Conservation (phyloP, 2,329 filamentous ascomycete species). For the Keithomyces neogunnii region DNA sequence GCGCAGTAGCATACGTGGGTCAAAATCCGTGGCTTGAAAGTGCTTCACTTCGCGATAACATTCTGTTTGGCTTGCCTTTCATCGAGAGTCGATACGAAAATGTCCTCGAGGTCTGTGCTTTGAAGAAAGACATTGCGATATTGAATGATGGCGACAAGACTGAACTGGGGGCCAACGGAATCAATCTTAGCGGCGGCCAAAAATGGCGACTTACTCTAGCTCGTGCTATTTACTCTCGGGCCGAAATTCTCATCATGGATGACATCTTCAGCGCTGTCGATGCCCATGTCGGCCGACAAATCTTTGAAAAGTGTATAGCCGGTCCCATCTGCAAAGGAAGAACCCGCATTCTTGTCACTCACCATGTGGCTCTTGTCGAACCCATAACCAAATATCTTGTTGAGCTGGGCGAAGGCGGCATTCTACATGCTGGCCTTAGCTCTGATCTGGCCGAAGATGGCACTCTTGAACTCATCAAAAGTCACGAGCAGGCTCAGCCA, state of each 20-base stretch:
- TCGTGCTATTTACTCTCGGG: slow-evolving; percentile 70
- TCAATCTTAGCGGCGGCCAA: slow-evolving; percentile 77
- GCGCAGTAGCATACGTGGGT: slow-evolving; percentile 64
- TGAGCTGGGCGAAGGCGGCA: slow-evolving; percentile 59
- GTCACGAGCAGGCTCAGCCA: slow-evolving; percentile 38
- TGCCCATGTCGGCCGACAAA: slow-evolving; percentile 69
- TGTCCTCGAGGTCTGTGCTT: slow-evolving; percentile 63
- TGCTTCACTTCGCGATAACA: slow-evolving; percentile 68
- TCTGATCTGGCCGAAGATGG: slow-evolving; percentile 55
- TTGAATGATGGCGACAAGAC: slow-evolving; percentile 70
- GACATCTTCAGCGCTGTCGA: slow-evolving; percentile 81
- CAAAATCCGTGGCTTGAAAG: slow-evolving; percentile 85
- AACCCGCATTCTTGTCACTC: slow-evolving; percentile 72
- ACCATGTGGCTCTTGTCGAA: slow-evolving; percentile 66
- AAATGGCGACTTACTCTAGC: slow-evolving; percentile 77
- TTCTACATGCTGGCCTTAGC: slow-evolving; percentile 55
- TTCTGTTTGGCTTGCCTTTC: slow-evolving; percentile 66
- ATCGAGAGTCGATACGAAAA: slow-evolving; percentile 61
- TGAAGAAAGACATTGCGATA: slow-evolving; percentile 69
- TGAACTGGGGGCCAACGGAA: slow-evolving; percentile 76
- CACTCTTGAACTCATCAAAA: slow-evolving; percentile 47
- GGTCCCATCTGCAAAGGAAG: slow-evolving; percentile 61
- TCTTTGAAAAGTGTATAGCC: slow-evolving; percentile 67
- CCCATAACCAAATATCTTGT: slow-evolving; percentile 66
- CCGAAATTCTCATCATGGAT: slow-evolving; percentile 68